Conservation (phyloP, 1,284 basidiomycete genomes). For the Puccinia polysora region DNA sequence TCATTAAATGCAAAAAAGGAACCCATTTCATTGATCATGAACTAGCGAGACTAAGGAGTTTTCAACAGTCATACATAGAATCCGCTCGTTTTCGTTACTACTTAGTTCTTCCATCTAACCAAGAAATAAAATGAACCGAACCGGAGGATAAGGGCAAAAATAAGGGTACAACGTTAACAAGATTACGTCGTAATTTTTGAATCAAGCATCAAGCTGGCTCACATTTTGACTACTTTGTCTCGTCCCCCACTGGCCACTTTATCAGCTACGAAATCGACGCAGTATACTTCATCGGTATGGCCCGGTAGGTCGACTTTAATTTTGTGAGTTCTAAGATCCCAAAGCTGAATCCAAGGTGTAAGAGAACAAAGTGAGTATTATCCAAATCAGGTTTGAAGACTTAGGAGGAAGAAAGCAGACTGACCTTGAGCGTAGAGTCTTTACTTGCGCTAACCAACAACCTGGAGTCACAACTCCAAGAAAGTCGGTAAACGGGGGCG, state of each 20-base stretch:
- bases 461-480: conserved; percentile 91
- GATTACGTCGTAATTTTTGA: too few species aligned
- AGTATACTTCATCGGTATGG: conserved; percentile 97
- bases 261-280: conserved; percentile 95
- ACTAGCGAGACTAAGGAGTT: too few species aligned
- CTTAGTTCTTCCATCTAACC: too few species aligned
- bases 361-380: conserved; percentile 5
- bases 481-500: conserved; percentile 84
- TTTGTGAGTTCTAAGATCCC: conserved; percentile 92
- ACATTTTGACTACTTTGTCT: conserved; percentile 62
- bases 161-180: too few species aligned
- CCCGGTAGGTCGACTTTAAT: conserved; percentile 88
- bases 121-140: too few species aligned
- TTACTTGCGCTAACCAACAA: conserved; percentile 90
- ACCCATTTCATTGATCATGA: too few species aligned
- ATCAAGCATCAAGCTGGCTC: too few species aligned
- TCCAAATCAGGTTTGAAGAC: not conserved
- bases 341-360: conserved; percentile 61
- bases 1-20: too few species aligned
- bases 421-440: conserved; percentile 87
- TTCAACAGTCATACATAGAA: too few species aligned
- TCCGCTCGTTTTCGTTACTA: too few species aligned
- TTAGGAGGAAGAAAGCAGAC: conserved; percentile 46
- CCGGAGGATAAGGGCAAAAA: too few species aligned
- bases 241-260: conserved; percentile 91